Evolutionary conservation across 2,329 filamentous ascomycete genomes (phyloP).

Genomic region (Ascochyta lentis): DNA sequence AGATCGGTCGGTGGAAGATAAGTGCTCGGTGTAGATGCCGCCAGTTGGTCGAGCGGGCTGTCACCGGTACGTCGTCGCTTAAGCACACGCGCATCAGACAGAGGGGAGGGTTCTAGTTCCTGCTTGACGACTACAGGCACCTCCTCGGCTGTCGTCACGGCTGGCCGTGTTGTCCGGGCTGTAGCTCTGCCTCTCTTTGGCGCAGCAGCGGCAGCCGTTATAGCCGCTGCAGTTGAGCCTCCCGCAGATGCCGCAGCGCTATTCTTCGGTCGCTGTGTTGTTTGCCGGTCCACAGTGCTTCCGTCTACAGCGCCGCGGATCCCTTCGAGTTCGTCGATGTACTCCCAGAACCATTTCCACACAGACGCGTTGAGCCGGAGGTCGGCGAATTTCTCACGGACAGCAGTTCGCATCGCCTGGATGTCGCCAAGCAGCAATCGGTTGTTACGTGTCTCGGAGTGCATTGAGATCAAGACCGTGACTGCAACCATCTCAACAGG

Average conservation of each 20-base stretch:
- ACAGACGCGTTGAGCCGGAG: conserved; percentile 32
- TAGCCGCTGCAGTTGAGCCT: conserved; percentile 1
- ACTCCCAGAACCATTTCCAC: conserved; percentile 45
- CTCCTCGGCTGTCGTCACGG: neutral
- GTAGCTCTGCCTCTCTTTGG: conserved; percentile 11
- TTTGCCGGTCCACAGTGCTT: conserved; percentile 22
- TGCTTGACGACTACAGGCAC: neutral
- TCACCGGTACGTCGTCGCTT: conserved; percentile 29
- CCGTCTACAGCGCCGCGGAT: conserved; percentile 35
- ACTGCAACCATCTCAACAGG: conserved; percentile 48
- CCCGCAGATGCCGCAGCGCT: neutral
- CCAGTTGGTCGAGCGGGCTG: neutral
- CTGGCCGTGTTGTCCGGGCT: conserved; percentile 6
- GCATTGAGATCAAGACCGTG: conserved; percentile 42
- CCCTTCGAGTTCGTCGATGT: conserved; percentile 35
- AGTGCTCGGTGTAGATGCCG: neutral
- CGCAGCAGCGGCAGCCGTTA: conserved; percentile 9
- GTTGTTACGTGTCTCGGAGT: conserved; percentile 37
- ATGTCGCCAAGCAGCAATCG: conserved; percentile 42
- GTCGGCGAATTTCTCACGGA: conserved; percentile 40
- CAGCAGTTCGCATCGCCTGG: conserved; percentile 26
- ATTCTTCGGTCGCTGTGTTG: neutral
- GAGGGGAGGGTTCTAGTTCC: neutral
- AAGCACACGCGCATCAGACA: neutral
- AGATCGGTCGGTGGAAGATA: neutral